Percentiles rank a stretch among this genome's conserved stretches.
Evolutionary conservation across 2,329 filamentous ascomycete genomes (phyloP).

Genomic region (Neofusicoccum ribis): DNA sequence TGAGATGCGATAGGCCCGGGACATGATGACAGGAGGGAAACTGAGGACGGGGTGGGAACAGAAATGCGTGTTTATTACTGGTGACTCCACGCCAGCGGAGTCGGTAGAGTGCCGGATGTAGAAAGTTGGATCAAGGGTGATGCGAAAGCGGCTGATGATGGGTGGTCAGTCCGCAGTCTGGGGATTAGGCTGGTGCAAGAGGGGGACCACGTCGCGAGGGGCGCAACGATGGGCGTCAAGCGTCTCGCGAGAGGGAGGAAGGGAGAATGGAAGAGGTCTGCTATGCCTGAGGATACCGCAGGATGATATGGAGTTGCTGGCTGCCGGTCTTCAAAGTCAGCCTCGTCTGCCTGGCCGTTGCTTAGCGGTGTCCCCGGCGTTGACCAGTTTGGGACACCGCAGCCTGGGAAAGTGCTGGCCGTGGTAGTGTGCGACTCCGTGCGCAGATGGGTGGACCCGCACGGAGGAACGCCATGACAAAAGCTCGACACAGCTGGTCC

Average conservation of each 20-base stretch:
- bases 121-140: neutral
- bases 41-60: slow-evolving; percentile 2
- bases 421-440: neutral
- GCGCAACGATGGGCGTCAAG: slow-evolving; percentile 7
- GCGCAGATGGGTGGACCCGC: neutral
- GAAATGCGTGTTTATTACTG: slow-evolving; percentile 3
- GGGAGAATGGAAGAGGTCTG: neutral
- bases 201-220: slow-evolving; percentile 5
- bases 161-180: neutral
- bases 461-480: neutral
- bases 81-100: slow-evolving; percentile 13
- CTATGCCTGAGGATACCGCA: slow-evolving; percentile 6
- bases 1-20: slow-evolving; percentile 17
- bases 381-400: neutral
- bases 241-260: slow-evolving; percentile 2
- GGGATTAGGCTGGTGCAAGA: neutral
- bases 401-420: neutral
- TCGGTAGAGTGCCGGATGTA: slow-evolving; percentile 5
- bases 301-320: slow-evolving; percentile 13
- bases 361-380: neutral
- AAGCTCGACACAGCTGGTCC: no score
- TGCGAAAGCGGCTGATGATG: neutral
- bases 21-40: slow-evolving; percentile 9
- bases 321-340: neutral
- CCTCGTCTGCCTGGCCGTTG: neutral